Base-by-base conservation (phyloP, 805 yeast genomes). In the Pichia californica region DNA sequence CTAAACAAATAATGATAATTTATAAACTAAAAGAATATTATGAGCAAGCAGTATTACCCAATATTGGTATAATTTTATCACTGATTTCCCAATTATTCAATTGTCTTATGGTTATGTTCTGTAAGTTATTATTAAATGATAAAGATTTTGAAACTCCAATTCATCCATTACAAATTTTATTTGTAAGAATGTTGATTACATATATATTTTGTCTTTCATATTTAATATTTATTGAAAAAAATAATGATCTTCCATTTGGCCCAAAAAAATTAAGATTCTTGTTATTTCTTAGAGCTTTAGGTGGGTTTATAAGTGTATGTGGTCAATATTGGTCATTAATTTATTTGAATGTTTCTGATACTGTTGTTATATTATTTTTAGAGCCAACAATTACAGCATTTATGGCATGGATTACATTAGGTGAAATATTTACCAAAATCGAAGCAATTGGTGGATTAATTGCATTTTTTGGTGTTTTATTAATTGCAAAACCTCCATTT, bases 401-500 rank as follows among this genome's bases (percentile, higher is more conserved):
- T 19, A 61, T 82, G 43, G 95, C 96, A 0, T 80, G 81, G 72
- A 47, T 77, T 2, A 57, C 83, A 3, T 63, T 88, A 26, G 71
- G 76, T 34, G 96, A 88, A 56, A 61, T 71, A 8, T 83, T 83
- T 59, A 75, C 87, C 5, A 50, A 70, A 29, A 55, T 78, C 13
- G 95, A 89, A 62, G 84, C 80, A 0, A 54, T 72, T 0, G 88
- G 94, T 29, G 83, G 88, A 1, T 13, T 78, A 0, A 57, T 79
- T 6, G 85, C 96, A 1, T 66, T 88, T 16, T 50, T 69, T 2
- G 96, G 96, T 7, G 96, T 89, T 3, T 48, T 87, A 1, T 59
- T 88, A 23, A 84, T 88, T 52, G 91, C 95, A 1, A 76, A 86
- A 56, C 97, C 97, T 1, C 66, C 76, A 8, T 84, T 83, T 49